Base-by-base conservation (phyloP, 495 filamentous ascomycete species). In the Chaetomium tenue region DNA sequence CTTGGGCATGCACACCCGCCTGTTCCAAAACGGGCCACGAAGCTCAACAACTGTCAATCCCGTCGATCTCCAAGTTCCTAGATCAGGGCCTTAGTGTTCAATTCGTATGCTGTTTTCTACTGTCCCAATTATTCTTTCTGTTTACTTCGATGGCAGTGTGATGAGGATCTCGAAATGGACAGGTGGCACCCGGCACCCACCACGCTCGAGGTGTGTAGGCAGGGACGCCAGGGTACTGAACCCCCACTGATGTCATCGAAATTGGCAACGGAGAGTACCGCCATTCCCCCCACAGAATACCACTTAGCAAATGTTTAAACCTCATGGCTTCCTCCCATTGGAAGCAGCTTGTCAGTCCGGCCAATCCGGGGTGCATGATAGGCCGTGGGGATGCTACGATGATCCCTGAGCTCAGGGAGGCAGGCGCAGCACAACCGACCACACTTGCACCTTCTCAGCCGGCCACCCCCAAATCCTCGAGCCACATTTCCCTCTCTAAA, bases 271-370 rank as follows among this genome's bases (percentile, higher is more conserved):
- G 44, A 50, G 44, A n/a, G 37, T 39, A 15, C 54, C 58, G 26
- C 53, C 40, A 9, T 16, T 2, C 62, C 71, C 70, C 72, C 70
- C 62, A 63, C 16, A 60, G 53, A 18, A 18, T 18, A 63, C 30
- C 39, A 48, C 26, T 74, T 74, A 74, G 66, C 70, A 69, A 72
- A 74, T 74, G 46, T 39, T 44, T 52, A 74, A 68, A 74, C 66
- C 68, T 74, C 62, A 74, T 66, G 39, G 25, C 57, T 62, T 67
- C 39, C 56, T 63, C 63, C 42, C 63, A 70, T 73, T 73, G 71
- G 71, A 16, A 25, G 37, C 18, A 8, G 33, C 39, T 28, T 50
- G 30, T 52, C 22, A 44, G 39, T 25, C 25, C 64, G 54, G 28
- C 57, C 58, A 65, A 69, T 63, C 64, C 51, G 22, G 33, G 52